Conservation (phyloP, 2,329 filamentous ascomycete genomes). For the Penicillium concentricum region DNA sequence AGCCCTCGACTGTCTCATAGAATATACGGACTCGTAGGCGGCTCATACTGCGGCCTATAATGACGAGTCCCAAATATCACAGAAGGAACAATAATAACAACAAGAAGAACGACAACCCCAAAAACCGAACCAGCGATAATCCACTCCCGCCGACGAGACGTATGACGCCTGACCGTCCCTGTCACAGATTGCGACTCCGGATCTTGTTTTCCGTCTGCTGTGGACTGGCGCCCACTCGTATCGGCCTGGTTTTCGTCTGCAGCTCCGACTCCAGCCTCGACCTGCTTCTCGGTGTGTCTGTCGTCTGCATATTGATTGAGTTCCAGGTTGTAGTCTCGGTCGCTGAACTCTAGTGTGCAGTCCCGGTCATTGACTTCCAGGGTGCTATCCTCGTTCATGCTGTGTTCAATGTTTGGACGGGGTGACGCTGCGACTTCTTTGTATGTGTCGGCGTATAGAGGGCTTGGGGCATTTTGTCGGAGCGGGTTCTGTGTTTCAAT, state of each 20-base stretch:
- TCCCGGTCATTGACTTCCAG: slow-evolving; percentile 4
- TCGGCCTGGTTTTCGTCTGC: not conserved
- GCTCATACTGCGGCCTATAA: not conserved
- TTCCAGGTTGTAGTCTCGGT: slow-evolving; percentile 1
- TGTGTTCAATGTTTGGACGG: not conserved
- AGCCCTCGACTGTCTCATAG: not conserved
- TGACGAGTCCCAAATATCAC: slow-evolving; percentile 4
- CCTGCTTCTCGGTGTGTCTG: not conserved
- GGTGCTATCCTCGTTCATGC: not conserved
- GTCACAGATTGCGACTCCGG: slow-evolving; percentile 1
- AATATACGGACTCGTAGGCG: not conserved
- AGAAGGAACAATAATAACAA: slow-evolving; percentile 9
- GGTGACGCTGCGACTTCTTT: slow-evolving; percentile 4
- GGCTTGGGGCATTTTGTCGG: not conserved
- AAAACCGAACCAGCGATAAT: not conserved
- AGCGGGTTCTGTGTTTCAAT: not conserved
- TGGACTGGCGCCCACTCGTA: not conserved
- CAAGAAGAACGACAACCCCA: slow-evolving; percentile 2
- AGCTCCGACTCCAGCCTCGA: not conserved
- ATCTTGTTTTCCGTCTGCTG: not conserved
- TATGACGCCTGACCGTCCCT: slow-evolving; percentile 3
- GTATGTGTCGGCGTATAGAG: not conserved
- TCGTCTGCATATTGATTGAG: slow-evolving; percentile 1
- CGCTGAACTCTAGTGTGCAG: slow-evolving; percentile 2
- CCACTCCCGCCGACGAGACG: slow-evolving; percentile 2